These are phyloP conservation scores for Tolypocladium nubicola DNA, from an alignment of 2,329 filamentous ascomycete genomes.

Conservation along the genomic window DNA sequence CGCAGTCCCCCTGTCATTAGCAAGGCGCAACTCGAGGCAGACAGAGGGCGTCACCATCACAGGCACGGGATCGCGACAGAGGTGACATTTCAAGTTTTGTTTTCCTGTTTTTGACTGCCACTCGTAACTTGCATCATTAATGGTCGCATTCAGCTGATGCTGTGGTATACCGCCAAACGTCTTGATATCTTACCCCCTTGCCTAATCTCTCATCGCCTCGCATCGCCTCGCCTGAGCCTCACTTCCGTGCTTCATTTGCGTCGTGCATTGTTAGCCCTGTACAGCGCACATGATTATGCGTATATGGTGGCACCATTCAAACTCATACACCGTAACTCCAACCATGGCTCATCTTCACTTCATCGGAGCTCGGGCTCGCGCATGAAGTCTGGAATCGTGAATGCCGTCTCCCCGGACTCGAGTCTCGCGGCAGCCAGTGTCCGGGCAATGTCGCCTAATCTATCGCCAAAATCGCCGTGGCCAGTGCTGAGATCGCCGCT, in stretches of 20 bases:
- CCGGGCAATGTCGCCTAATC: conserved; percentile 17
- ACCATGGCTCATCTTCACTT: conserved; percentile 5
- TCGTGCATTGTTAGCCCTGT: neutral
- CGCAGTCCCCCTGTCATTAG: neutral
- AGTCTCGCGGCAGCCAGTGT: conserved; percentile 15
- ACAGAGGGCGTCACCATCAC: neutral
- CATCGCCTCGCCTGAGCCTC: neutral
- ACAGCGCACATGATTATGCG: neutral
- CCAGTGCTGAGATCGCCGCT: conserved; percentile 5
- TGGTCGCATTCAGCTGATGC: neutral
- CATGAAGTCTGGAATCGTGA: conserved; percentile 30
- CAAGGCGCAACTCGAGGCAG: neutral
- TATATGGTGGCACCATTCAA: neutral
- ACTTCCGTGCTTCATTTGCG: neutral
- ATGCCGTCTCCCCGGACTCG: conserved; percentile 22
- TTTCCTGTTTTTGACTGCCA: neutral
- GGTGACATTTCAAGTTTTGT: neutral
- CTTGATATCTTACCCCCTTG: neutral
- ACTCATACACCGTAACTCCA: neutral
- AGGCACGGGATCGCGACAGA: neutral
- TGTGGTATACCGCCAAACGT: neutral
- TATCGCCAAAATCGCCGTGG: conserved; percentile 5
- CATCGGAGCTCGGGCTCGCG: conserved; percentile 30
- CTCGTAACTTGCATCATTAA: neutral
- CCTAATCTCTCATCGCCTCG: neutral